phyloP scores from a whole-genome alignment of 192 early-diverging fungal species.

The Linnemannia schmuckeri region DNA sequence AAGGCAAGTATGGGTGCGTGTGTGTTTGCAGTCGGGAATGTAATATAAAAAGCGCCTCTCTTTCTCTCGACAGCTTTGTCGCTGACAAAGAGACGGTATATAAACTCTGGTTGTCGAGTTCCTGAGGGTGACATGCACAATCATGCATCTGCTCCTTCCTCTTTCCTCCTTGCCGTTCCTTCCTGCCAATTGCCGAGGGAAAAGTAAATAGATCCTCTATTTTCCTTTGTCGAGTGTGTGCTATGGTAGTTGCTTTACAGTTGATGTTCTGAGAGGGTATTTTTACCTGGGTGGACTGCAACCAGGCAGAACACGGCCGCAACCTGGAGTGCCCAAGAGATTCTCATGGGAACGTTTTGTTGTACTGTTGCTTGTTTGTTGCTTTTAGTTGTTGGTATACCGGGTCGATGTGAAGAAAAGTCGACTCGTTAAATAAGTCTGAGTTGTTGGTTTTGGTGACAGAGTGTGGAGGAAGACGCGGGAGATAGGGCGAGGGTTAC shows the following conservation, averaged over 20 bases:
- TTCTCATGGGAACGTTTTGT: conserved; percentile 29
- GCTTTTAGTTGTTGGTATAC: conserved; percentile 9
- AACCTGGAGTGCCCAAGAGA: conserved; percentile 53
- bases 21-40: not conserved
- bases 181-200: no score
- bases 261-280: not conserved
- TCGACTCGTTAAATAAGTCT: not conserved
- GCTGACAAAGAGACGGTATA: no score
- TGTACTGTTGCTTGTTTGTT: not conserved
- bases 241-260: not conserved
- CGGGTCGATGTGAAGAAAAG: not conserved
- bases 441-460: not conserved
- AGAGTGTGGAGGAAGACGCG: not conserved
- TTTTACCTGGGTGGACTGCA: conserved; percentile 43
- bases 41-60: not conserved
- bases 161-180: no score
- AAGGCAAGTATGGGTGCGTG: not conserved
- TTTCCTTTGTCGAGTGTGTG: no score
- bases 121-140: no score
- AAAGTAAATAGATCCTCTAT: no score
- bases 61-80: not conserved
- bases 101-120: no score
- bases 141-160: no score
- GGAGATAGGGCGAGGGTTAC: not conserved
- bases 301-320: conserved; percentile 52